Percentiles rank a stretch among this genome's conserved stretches.
These are phyloP conservation scores for Debaryomyces nepalensis DNA, from an alignment of 1,139 yeast genomes.

Conservation along the genomic window DNA sequence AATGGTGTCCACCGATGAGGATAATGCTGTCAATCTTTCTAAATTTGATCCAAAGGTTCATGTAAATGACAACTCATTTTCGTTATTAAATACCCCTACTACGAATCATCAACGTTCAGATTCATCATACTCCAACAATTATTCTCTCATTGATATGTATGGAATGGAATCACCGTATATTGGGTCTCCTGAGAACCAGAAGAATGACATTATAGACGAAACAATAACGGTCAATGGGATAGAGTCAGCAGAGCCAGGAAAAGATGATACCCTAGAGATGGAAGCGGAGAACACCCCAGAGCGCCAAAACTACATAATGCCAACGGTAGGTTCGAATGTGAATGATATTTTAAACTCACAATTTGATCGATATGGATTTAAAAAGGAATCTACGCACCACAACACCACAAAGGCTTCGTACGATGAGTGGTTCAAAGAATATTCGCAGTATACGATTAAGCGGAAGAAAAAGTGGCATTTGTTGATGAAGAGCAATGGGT, in stretches of 20 bases:
- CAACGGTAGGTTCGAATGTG: neutral
- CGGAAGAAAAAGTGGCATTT: constrained; percentile 78
- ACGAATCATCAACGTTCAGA: constrained; percentile 31
- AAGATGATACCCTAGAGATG: constrained; percentile 2
- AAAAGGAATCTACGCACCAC: constrained; percentile 57
- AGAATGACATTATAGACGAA: constrained; percentile 10
- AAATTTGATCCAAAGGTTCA: neutral
- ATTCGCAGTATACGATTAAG: constrained; percentile 63
- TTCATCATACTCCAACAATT: constrained; percentile 41
- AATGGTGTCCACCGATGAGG: constrained; percentile 5
- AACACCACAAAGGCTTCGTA: constrained; percentile 58
- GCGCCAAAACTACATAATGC: constrained; percentile 7
- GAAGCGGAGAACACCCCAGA: neutral
- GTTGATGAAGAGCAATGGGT: constrained; percentile 69
- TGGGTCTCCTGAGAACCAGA: constrained; percentile 11
- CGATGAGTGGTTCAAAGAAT: constrained; percentile 73
- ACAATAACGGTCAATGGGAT: constrained; percentile 13
- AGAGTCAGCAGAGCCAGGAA: constrained; percentile 4
- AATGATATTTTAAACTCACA: constrained; percentile 34
- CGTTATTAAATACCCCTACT: constrained; percentile 9
- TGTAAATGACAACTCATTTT: neutral
- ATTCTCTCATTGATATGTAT: constrained; percentile 35
- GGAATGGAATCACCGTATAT: constrained; percentile 25
- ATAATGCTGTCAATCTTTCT: neutral
- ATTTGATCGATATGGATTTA: constrained; percentile 85